Evolutionary conservation across 1,284 basidiomycete species (phyloP).

Genomic region (Ganoderma leucocontextum): DNA sequence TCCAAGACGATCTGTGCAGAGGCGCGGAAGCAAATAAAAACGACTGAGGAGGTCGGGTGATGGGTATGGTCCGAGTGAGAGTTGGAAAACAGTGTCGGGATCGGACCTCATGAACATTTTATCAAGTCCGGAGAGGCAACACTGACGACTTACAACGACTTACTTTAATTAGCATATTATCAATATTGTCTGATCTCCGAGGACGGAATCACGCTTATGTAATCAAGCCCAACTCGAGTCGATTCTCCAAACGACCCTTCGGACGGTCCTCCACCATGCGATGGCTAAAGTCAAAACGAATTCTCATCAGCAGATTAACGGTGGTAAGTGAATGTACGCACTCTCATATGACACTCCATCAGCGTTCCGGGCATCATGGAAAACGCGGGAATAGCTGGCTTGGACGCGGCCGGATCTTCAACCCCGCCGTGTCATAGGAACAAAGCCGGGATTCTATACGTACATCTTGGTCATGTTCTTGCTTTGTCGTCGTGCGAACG

Average conservation of each 20-base stretch:
- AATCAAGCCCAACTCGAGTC: not conserved
- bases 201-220: not conserved
- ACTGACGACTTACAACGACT: constrained; percentile 17
- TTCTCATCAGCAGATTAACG: not conserved
- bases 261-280: constrained; percentile 14
- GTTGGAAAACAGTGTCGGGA: not conserved
- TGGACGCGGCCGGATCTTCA: constrained; percentile 3
- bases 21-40: not conserved
- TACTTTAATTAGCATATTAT: constrained; percentile 1
- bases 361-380: not conserved
- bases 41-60: constrained; percentile 11
- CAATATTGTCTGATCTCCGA: constrained; percentile 23
- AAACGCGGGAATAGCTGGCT: not conserved
- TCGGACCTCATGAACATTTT: not conserved
- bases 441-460: not conserved
- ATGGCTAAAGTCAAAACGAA: not conserved
- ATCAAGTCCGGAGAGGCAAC: too few relatives aligned
- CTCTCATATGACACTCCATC: not conserved
- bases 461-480: not conserved
- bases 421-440: not conserved
- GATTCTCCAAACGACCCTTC: not conserved
- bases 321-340: not conserved
- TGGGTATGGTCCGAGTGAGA: constrained; percentile 21
- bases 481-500: not conserved
- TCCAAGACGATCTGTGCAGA: not conserved